phyloP scores from a whole-genome alignment of 495 filamentous ascomycete species.

The Aspergillus ellipticus region DNA sequence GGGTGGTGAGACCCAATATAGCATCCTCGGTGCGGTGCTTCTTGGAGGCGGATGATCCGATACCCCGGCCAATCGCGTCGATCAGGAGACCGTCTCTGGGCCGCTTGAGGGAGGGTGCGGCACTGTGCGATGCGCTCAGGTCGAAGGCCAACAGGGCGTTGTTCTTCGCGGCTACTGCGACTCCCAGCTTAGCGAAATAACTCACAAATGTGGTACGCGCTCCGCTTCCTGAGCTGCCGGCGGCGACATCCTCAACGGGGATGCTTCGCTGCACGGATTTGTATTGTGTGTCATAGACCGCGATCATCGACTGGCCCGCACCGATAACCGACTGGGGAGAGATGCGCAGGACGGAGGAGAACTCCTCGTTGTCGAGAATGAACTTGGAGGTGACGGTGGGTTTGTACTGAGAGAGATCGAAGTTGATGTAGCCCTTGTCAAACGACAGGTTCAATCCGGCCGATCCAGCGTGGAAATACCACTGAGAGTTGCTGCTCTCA shows the following conservation, averaged over 20 bases:
- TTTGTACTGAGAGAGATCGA: conserved; percentile 45
- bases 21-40: conserved; percentile 32
- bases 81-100: conserved; percentile 64
- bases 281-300: conserved; percentile 64
- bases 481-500: conserved; percentile 28
- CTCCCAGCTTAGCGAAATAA: conserved; percentile 61
- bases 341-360: conserved; percentile 45
- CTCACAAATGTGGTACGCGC: conserved; percentile 42
- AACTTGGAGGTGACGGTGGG: conserved; percentile 41
- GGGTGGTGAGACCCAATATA: conserved; percentile 29
- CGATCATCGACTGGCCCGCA: conserved; percentile 42
- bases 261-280: conserved; percentile 57
- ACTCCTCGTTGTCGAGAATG: conserved; percentile 34
- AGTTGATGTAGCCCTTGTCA: conserved; percentile 39
- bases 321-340: conserved; percentile 45
- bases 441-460: conserved; percentile 44
- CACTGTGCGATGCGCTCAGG: conserved; percentile 53
- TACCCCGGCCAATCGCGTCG: conserved; percentile 63
- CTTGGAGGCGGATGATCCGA: conserved; percentile 35
- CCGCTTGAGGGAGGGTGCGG: conserved; percentile 50
- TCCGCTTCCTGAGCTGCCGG: conserved; percentile 14
- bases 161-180: conserved; percentile 56
- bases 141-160: conserved; percentile 59
- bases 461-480: conserved; percentile 44
- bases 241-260: conserved; percentile 43